These are phyloP conservation scores for Diplotaxis tenuifolia DNA, from an alignment of 345 rosid species.

Conservation along the genomic window DNA sequence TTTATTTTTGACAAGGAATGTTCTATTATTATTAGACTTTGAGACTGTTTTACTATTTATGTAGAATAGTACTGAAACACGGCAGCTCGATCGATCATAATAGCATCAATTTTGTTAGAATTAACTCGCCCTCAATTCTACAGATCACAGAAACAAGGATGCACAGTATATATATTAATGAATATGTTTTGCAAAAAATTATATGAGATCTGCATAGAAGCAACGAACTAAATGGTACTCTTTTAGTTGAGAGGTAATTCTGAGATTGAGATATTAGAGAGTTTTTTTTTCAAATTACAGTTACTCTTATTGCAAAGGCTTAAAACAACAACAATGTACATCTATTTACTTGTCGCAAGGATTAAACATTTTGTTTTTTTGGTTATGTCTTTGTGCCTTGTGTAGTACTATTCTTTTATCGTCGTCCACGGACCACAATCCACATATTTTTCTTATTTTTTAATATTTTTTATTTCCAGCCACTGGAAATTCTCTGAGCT, in stretches of 20 bases:
- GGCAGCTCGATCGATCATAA: background rate
- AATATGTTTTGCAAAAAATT: background rate
- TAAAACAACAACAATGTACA: background rate
- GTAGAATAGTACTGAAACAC: background rate
- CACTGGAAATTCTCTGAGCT: slow-evolving; percentile 21
- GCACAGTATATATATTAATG: background rate
- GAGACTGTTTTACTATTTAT: background rate
- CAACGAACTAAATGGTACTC: no score
- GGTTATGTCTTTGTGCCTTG: background rate
- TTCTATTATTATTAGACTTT: background rate
- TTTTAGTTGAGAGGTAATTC: no score
- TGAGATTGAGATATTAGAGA: no score
- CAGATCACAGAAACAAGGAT: background rate
- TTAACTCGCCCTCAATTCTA: background rate
- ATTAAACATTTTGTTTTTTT: background rate
- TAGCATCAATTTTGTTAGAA: background rate
- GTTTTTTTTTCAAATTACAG: no score
- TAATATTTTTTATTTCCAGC: background rate
- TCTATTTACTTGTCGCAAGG: background rate
- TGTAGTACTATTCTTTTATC: background rate
- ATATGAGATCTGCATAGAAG: background rate
- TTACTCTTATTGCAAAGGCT: background rate
- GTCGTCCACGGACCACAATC: background rate
- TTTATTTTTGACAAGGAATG: no score
- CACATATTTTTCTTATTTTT: background rate